Evolutionary conservation across 2,329 filamentous ascomycete genomes (phyloP).

Genomic region (Madurella fahalii): DNA sequence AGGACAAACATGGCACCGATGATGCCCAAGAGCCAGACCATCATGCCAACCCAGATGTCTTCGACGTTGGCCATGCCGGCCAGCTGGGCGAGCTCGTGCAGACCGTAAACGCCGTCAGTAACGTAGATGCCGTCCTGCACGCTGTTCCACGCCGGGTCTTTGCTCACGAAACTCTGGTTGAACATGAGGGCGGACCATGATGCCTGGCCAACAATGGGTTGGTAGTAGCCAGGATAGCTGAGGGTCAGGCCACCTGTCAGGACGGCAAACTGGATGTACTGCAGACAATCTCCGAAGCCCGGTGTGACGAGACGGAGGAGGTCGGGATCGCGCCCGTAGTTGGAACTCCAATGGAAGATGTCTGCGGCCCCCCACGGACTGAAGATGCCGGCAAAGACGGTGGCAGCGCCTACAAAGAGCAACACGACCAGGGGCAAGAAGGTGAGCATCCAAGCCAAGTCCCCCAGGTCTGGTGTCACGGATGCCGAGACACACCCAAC

Average conservation of each 20-base stretch:
- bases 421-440: conserved; percentile 78
- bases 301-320: conserved; percentile 88
- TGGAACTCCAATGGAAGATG: conserved; percentile 94
- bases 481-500: conserved; percentile 79
- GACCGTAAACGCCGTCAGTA: conserved; percentile 71
- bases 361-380: conserved; percentile 93
- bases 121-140: conserved; percentile 84
- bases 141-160: conserved; percentile 60
- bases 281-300: conserved; percentile 92
- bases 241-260: conserved; percentile 83
- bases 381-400: conserved; percentile 76
- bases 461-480: conserved; percentile 78
- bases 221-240: conserved; percentile 90
- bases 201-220: conserved; percentile 81
- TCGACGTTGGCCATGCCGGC: conserved; percentile 71
- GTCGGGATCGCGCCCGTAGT: conserved; percentile 92
- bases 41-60: conserved; percentile 93
- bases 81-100: conserved; percentile 74
- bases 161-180: conserved; percentile 80
- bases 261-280: conserved; percentile 92
- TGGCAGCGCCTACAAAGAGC: conserved; percentile 74
- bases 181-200: conserved; percentile 91
- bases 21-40: conserved; percentile 81
- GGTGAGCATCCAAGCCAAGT: conserved; percentile 62
- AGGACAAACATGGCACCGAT: conserved; percentile 63